phyloP scores from a whole-genome alignment of 768 basidiomycete species.

The Suillus decipiens region DNA sequence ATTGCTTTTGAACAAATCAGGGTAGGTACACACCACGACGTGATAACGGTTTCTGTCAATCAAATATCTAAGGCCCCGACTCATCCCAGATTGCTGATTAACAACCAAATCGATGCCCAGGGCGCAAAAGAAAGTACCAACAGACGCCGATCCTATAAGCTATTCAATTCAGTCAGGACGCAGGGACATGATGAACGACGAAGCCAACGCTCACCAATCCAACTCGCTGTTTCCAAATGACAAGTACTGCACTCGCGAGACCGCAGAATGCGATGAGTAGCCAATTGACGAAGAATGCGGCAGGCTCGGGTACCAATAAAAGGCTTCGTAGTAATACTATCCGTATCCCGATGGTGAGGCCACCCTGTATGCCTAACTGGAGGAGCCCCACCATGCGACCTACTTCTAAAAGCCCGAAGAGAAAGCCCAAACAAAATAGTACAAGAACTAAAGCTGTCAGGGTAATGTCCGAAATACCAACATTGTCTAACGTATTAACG shows the following conservation, averaged over 20 bases:
- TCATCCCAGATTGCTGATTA: constrained; percentile 62
- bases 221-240: constrained; percentile 47
- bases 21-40: constrained; percentile 42
- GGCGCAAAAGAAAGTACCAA: constrained; percentile 59
- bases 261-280: constrained; percentile 50
- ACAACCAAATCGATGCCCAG: constrained; percentile 59
- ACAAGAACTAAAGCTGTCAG: constrained; percentile 51
- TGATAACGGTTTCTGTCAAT: constrained; percentile 65
- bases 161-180: neutral
- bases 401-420: constrained; percentile 55
- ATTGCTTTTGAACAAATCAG: constrained; percentile 6
- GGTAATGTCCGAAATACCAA: constrained; percentile 52
- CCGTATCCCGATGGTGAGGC: constrained; percentile 58
- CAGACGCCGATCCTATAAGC: constrained; percentile 47
- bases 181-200: neutral
- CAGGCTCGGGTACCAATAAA: constrained; percentile 44
- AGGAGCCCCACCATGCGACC: constrained; percentile 49
- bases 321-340: constrained; percentile 50
- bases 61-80: constrained; percentile 60
- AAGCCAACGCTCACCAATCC: constrained; percentile 47
- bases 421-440: constrained; percentile 52
- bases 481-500: constrained; percentile 51
- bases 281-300: constrained; percentile 51
- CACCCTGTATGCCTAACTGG: constrained; percentile 52
- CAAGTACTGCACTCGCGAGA: constrained; percentile 39